Conservation (phyloP, 176 grass and related monocot genomes). For the Carex scoparia region DNA sequence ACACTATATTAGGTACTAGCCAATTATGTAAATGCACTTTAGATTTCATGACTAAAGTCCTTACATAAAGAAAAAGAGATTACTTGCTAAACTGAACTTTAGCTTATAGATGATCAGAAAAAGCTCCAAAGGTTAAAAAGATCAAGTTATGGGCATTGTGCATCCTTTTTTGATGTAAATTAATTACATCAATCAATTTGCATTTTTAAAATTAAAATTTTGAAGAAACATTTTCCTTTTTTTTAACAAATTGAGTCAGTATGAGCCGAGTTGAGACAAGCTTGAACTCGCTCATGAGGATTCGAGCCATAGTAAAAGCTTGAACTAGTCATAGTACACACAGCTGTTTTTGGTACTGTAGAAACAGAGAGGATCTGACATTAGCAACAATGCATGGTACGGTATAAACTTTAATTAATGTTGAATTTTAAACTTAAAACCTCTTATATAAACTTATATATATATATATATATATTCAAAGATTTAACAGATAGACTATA, state of each 20-base stretch:
- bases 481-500: not conserved
- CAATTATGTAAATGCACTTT: constrained; percentile 6
- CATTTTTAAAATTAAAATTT: not conserved
- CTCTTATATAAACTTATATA: too few species aligned
- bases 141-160: not conserved
- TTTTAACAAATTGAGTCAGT: too few species aligned
- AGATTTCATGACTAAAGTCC: not conserved
- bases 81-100: constrained; percentile 4
- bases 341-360: too few species aligned
- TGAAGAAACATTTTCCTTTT: not conserved
- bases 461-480: not conserved
- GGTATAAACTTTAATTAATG: too few species aligned
- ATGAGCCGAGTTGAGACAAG: too few species aligned
- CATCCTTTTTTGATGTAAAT: not conserved
- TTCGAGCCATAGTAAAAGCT: too few species aligned
- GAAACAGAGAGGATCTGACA: too few species aligned
- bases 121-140: not conserved
- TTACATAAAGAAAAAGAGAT: not conserved
- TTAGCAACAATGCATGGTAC: too few species aligned
- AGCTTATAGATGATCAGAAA: not conserved
- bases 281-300: too few species aligned
- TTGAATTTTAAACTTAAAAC: too few species aligned
- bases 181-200: not conserved
- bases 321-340: too few species aligned
- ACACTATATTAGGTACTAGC: not conserved